These are phyloP conservation scores for Aethionema arabicum DNA, from an alignment of 345 rosid species.

Conservation along the genomic window DNA sequence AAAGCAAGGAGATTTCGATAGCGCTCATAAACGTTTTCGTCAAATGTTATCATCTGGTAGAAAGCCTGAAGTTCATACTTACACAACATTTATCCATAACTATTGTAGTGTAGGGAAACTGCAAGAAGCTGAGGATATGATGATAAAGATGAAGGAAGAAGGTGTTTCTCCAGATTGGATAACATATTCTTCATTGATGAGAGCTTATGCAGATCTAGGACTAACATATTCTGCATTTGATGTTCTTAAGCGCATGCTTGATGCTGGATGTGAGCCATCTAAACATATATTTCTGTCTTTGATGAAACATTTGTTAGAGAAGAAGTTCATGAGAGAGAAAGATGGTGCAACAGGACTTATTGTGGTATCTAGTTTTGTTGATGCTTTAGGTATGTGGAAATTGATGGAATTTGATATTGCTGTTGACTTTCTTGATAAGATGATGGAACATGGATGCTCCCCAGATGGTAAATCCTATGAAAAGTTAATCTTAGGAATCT, in stretches of 20 bases:
- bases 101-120: slow-evolving; percentile 63
- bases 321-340: slow-evolving; percentile 42
- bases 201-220: slow-evolving; percentile 64
- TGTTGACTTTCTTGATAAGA: slow-evolving; percentile 56
- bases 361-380: slow-evolving; percentile 39
- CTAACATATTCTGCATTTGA: slow-evolving; percentile 56
- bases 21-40: slow-evolving; percentile 50
- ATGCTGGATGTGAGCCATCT: slow-evolving; percentile 77
- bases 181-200: slow-evolving; percentile 58
- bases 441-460: slow-evolving; percentile 57
- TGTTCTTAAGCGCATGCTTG: slow-evolving; percentile 79
- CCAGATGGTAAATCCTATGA: slow-evolving; percentile 59
- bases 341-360: slow-evolving; percentile 26
- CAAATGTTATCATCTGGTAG: slow-evolving; percentile 56
- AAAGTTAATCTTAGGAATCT: slow-evolving; percentile 65
- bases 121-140: slow-evolving; percentile 63
- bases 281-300: slow-evolving; percentile 59
- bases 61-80: slow-evolving; percentile 67
- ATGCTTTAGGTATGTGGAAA: slow-evolving; percentile 54
- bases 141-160: slow-evolving; percentile 59
- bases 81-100: slow-evolving; percentile 69
- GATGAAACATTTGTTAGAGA: slow-evolving; percentile 53
- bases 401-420: slow-evolving; percentile 54
- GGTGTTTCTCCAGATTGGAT: slow-evolving; percentile 68
- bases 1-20: slow-evolving; percentile 61